phyloP scores from a whole-genome alignment of 345 rosid genomes.

The Syzygium grande region DNA sequence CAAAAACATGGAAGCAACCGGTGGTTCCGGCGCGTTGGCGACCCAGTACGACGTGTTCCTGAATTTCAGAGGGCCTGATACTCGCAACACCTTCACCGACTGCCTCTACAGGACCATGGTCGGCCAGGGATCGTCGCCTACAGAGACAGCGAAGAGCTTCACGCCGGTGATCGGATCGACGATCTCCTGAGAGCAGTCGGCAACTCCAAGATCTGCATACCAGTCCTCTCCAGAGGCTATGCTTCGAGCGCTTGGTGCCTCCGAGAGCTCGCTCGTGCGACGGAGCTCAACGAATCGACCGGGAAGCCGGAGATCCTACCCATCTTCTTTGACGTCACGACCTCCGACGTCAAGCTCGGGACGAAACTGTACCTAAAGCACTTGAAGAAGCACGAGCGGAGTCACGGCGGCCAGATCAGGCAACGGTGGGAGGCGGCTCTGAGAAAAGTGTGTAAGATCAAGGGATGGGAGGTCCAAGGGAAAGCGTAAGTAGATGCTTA shows the following conservation, averaged over 20 bases:
- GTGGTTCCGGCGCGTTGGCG: rapidly evolving
- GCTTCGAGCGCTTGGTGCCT: neutral
- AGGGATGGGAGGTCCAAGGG: neutral
- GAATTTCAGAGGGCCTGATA: neutral
- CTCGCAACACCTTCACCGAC: neutral
- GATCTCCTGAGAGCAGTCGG: neutral
- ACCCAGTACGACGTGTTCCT: neutral
- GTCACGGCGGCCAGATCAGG: neutral
- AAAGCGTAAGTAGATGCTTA: neutral
- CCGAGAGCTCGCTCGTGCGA: neutral
- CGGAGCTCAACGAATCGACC: rapidly evolving
- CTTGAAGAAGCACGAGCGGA: neutral
- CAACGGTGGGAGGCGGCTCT: neutral
- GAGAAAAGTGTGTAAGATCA: neutral
- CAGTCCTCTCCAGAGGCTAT: neutral
- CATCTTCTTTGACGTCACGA: neutral
- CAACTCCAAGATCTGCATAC: neutral
- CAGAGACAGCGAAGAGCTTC: neutral
- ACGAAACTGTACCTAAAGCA: neutral
- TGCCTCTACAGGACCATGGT: neutral
- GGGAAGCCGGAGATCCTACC: neutral
- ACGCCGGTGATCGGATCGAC: neutral
- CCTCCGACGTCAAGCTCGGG: neutral
- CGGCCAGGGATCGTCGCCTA: neutral
- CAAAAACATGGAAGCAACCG: neutral